These are phyloP conservation scores for Obelidium mucronatum DNA, from an alignment of 192 early-diverging fungal species.

Conservation along the genomic window DNA sequence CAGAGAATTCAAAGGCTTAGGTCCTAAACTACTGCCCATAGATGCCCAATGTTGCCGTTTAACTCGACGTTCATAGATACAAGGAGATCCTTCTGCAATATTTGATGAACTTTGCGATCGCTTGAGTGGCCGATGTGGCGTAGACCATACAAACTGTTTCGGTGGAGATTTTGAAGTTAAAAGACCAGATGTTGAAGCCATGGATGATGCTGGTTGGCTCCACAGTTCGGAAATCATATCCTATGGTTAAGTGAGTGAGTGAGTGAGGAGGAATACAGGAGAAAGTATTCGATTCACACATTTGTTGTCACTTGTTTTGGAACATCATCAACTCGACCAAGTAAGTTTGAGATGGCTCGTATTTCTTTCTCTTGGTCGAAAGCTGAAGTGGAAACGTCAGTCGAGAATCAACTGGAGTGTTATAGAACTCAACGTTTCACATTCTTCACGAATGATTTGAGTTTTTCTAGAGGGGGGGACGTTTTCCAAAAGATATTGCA, in stretches of 20 bases:
- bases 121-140: background rate
- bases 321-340: background rate
- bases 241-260: background rate
- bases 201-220: background rate
- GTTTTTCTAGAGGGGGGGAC: conserved; percentile 23
- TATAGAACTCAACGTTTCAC: background rate
- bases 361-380: background rate
- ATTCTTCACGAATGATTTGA: background rate
- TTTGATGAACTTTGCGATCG: background rate
- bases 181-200: too few relatives aligned
- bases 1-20: too few relatives aligned
- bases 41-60: background rate
- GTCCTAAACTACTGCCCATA: too few relatives aligned
- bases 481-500: conserved; percentile 10
- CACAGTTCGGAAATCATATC: conserved; percentile 16
- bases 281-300: background rate
- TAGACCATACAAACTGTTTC: background rate
- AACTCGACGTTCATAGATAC: background rate
- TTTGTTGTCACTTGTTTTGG: background rate
- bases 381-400: too few relatives aligned
- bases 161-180: background rate
- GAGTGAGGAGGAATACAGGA: background rate
- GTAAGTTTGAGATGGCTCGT: background rate
- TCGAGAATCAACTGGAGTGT: background rate
- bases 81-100: background rate